These are phyloP conservation scores for Ophiostoma sp. DNA, from an alignment of 2,329 filamentous ascomycete genomes.

Conservation along the genomic window DNA sequence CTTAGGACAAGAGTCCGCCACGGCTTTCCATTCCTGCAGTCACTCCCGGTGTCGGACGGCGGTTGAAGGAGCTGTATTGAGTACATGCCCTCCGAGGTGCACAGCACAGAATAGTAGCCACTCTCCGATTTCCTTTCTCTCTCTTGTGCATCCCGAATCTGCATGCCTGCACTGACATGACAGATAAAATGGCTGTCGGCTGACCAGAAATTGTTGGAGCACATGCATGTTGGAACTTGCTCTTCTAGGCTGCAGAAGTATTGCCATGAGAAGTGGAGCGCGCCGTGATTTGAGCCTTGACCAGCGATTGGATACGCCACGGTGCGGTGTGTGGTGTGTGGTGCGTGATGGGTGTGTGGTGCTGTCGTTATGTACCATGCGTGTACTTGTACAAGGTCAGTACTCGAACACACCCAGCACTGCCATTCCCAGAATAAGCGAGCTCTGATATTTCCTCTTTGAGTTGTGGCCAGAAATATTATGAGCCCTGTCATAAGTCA, in stretches of 20 bases:
- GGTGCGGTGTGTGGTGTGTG: too few species aligned
- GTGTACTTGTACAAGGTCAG: not conserved
- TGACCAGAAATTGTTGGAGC: not conserved
- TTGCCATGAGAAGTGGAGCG: not conserved
- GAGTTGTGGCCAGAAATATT: not conserved
- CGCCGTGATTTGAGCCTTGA: not conserved
- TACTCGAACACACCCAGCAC: not conserved
- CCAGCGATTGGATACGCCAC: not conserved
- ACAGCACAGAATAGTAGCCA: not conserved
- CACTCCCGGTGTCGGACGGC: not conserved
- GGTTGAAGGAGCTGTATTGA: not conserved
- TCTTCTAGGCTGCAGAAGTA: not conserved
- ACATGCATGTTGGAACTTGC: not conserved
- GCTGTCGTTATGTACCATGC: not conserved
- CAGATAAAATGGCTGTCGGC: not conserved
- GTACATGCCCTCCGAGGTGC: not conserved
- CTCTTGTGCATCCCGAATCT: not conserved
- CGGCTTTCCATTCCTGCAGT: not conserved
- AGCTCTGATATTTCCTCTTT: not conserved
- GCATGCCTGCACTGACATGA: not conserved
- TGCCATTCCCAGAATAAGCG: not conserved
- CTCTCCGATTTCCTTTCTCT: not conserved
- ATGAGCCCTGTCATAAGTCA: constrained; percentile 6
- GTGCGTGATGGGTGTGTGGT: not conserved
- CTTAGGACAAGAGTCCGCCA: not conserved